Evolutionary conservation across 169 alveolate genomes (phyloP), one percentile per base, ranked within the genome.

Genomic region (Plasmodium chabaudi): DNA sequence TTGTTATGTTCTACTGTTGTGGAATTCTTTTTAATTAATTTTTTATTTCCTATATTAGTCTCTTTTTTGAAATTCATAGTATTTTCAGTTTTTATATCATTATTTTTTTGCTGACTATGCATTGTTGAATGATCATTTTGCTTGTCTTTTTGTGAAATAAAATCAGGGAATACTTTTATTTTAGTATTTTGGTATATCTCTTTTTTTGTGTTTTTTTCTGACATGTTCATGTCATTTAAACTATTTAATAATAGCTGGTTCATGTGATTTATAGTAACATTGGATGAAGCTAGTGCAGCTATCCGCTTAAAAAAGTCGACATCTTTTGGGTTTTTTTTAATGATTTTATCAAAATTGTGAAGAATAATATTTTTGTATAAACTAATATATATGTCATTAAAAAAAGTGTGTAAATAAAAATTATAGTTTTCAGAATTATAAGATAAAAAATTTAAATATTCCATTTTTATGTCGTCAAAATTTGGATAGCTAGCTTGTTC

Each of bases 91-190:
- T 34, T 34, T 34, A 34, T 34, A 34, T 34, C 42, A 34, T 34
- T 34, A 34, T 34, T 34, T 34, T 34, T 34, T 34, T 34, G 42
- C 0, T 34, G 42, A 5, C 7, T 34, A 4, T 34, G 0, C 7
- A 34, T 34, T 34, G 42, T 34, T 34, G 42, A 34, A 34, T 34
- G 42, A 34, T 34, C 7, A 34, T 34, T 34, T 34, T 34, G 42
- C 7, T 34, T 34, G 42, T 34, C 42, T 34, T 5, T n/a, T 60
- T 34, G 44, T 13, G 17, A 23, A 25, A 71, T 53, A 44, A 25
- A 71, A 5, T 65, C 53, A 9, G 87, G 87, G 44, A 72, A 59
- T 6, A 72, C 63, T 15, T 72, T 72, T 23, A 72, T 63, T 27
- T 72, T 72, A 46, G 34, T 3, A 21, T 59, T 55, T 23, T 72